phyloP scores from a whole-genome alignment of 192 early-diverging fungal species.

The Coemansia sp. region DNA sequence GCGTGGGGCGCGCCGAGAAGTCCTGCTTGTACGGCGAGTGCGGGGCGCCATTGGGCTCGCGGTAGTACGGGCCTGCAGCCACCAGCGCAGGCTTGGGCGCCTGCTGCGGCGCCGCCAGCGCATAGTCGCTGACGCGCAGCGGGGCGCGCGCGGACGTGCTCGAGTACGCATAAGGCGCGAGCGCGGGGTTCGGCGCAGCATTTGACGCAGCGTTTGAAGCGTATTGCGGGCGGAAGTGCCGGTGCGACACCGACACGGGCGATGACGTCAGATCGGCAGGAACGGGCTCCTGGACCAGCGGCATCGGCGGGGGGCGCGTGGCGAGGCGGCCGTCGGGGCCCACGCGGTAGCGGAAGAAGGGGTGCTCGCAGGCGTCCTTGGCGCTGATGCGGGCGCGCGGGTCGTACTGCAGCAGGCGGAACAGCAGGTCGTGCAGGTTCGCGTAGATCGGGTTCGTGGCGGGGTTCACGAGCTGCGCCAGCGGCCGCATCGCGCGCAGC shows the following conservation, averaged over 20 bases:
- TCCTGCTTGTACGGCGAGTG: slow-evolving; percentile 6
- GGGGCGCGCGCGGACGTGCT: slow-evolving; percentile 13
- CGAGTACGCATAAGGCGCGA: slow-evolving; percentile 15
- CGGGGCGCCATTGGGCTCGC: slow-evolving; percentile 7
- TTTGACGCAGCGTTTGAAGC: slow-evolving; percentile 10
- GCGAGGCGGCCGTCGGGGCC: slow-evolving; percentile 45
- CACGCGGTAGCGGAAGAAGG: slow-evolving; percentile 72
- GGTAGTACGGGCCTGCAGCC: slow-evolving; percentile 30
- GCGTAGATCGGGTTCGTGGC: slow-evolving; percentile 47
- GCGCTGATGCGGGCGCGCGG: slow-evolving; percentile 79
- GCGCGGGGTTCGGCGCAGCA: slow-evolving; percentile 6
- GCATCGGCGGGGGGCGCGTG: slow-evolving; percentile 5
- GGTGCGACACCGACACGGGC: slow-evolving; percentile 11
- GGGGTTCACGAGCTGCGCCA: slow-evolving; percentile 50
- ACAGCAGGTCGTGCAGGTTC: slow-evolving; percentile 70
- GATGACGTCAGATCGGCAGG: slow-evolving; percentile 11
- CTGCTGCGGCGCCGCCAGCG: slow-evolving; percentile 15
- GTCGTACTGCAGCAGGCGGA: slow-evolving; percentile 74
- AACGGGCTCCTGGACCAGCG: slow-evolving; percentile 7
- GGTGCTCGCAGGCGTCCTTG: slow-evolving; percentile 77
- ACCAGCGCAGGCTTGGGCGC: neutral
- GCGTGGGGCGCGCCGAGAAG: slow-evolving; percentile 1
- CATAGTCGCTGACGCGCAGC: slow-evolving; percentile 34
- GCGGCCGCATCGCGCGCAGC: slow-evolving; percentile 39
- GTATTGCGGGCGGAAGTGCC: slow-evolving; percentile 27